phyloP scores from a whole-genome alignment of 441 rosid genomes.

The Populus hybrid region DNA sequence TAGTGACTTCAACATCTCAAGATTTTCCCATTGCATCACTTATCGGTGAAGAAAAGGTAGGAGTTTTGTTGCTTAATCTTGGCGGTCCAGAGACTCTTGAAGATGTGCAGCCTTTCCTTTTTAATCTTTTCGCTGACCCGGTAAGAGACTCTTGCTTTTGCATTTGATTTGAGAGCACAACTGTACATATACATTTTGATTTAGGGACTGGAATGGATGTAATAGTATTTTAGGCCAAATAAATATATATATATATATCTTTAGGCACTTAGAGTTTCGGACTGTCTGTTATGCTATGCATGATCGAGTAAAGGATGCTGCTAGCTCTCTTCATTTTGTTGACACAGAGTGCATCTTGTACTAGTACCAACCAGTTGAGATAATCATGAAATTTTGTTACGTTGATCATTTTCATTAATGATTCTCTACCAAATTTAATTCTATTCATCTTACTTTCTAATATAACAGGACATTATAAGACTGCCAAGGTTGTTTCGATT shows the following conservation, averaged over 20 bases:
- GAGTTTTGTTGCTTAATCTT: slow-evolving; percentile 87
- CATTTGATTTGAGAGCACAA: not conserved
- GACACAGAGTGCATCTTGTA: not conserved
- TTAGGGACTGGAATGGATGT: not conserved
- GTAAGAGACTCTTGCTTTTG: slow-evolving; percentile 28
- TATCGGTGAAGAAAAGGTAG: slow-evolving; percentile 57
- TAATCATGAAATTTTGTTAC: not conserved
- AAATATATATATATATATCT: not conserved
- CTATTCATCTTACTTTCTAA: slow-evolving; percentile 3
- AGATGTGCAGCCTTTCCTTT: slow-evolving; percentile 95
- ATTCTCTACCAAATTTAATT: slow-evolving; percentile 4
- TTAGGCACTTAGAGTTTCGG: not conserved
- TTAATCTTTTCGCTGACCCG: slow-evolving; percentile 97
- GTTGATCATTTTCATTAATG: not conserved
- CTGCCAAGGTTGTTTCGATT: slow-evolving; percentile 81
- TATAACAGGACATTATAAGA: slow-evolving; percentile 80
- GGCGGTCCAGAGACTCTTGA: slow-evolving; percentile 99
- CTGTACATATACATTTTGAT: not conserved
- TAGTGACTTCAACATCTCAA: slow-evolving; percentile 55
- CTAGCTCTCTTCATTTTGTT: not conserved
- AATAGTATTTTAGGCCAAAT: not conserved
- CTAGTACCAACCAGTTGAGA: not conserved
- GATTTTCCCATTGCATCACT: slow-evolving; percentile 35
- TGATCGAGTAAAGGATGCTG: not conserved
- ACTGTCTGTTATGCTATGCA: not conserved